These are phyloP conservation scores for Colletotrichum sp. DNA, from an alignment of 2,329 filamentous ascomycete genomes.

Conservation along the genomic window DNA sequence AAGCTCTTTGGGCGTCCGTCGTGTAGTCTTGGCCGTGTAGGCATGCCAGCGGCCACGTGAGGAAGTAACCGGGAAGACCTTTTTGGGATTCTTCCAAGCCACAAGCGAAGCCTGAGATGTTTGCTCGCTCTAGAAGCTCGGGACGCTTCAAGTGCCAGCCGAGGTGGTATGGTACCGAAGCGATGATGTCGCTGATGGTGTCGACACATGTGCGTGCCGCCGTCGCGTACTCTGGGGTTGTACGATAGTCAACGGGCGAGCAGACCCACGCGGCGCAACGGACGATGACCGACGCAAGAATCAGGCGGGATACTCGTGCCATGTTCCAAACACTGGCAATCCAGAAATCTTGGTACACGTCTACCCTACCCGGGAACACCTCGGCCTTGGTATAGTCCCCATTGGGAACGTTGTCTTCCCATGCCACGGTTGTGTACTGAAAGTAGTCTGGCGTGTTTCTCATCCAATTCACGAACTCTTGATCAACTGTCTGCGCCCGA, in stretches of 20 bases:
- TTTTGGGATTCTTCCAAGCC: constrained; percentile 56
- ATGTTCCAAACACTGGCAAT: constrained; percentile 64
- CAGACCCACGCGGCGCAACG: constrained; percentile 67
- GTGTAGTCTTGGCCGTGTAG: constrained; percentile 62
- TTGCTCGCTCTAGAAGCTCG: constrained; percentile 42
- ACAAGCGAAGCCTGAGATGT: constrained; percentile 51
- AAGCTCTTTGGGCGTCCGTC: constrained; percentile 62
- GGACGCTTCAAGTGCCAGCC: constrained; percentile 59
- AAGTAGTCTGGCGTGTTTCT: constrained; percentile 54
- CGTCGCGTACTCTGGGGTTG: constrained; percentile 65
- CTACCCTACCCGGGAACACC: constrained; percentile 65
- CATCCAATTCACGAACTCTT: constrained; percentile 57
- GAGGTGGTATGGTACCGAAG: constrained; percentile 65
- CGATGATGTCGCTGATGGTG: constrained; percentile 63
- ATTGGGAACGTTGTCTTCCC: constrained; percentile 58
- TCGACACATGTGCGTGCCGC: constrained; percentile 56
- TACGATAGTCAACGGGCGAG: constrained; percentile 65
- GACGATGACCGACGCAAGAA: constrained; percentile 59
- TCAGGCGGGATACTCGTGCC: constrained; percentile 56
- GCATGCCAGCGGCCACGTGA: constrained; percentile 63
- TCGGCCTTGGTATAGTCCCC: constrained; percentile 58
- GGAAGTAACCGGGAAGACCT: constrained; percentile 62
- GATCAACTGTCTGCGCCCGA: constrained; percentile 56
- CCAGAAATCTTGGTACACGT: constrained; percentile 64
- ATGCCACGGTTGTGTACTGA: constrained; percentile 57